These are phyloP conservation scores for Penicillium steckii DNA, from an alignment of 495 filamentous ascomycete genomes.

Conservation along the genomic window DNA sequence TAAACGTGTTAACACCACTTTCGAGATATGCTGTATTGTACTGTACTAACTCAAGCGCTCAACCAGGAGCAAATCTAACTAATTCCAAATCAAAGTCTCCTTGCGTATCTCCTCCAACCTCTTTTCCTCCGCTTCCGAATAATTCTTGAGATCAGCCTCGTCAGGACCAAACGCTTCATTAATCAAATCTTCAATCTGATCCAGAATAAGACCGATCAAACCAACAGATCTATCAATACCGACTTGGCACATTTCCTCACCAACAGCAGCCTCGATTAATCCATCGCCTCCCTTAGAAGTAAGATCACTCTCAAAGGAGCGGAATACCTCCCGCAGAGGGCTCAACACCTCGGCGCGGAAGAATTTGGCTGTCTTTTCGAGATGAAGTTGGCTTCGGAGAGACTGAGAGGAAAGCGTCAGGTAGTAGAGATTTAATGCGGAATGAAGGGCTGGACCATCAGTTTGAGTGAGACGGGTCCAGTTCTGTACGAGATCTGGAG, in stretches of 20 bases:
- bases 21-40: no score
- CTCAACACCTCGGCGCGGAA: slow-evolving; percentile 40
- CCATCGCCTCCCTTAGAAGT: slow-evolving; percentile 39
- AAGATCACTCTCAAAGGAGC: slow-evolving; percentile 36
- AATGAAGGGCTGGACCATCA: slow-evolving; percentile 36
- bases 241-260: slow-evolving; percentile 37
- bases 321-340: slow-evolving; percentile 34
- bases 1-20: no score
- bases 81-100: slow-evolving; percentile 20
- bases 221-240: slow-evolving; percentile 41
- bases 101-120: slow-evolving; percentile 29
- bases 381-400: slow-evolving; percentile 31
- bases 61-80: background rate
- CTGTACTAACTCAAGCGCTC: no score
- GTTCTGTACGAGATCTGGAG: slow-evolving; percentile 30
- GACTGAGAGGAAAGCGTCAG: slow-evolving; percentile 36
- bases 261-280: slow-evolving; percentile 37
- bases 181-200: slow-evolving; percentile 38
- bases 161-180: slow-evolving; percentile 33
- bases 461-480: slow-evolving; percentile 41
- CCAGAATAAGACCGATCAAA: slow-evolving; percentile 33
- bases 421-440: slow-evolving; percentile 47
- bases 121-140: slow-evolving; percentile 31
- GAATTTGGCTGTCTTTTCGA: slow-evolving; percentile 36
- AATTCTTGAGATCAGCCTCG: slow-evolving; percentile 31